A percentile compares a stretch with the other conserved stretches of the same genome.
Evolutionary conservation across 192 early-diverging fungal genomes (phyloP).

Genomic region (Backusella parvicylindrica): DNA sequence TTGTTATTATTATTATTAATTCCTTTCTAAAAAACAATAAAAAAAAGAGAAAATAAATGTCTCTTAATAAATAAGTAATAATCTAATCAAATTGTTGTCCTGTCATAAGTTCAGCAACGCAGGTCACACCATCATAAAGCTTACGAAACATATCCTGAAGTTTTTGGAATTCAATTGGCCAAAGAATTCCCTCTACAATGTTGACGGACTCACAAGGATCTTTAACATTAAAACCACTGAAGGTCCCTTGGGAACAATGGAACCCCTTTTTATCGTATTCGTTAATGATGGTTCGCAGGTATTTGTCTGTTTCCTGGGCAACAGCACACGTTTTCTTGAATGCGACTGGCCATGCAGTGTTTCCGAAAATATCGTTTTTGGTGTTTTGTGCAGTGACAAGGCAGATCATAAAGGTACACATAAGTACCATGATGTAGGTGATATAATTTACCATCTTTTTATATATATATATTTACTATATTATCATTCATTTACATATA

Average conservation of each 20-base stretch:
- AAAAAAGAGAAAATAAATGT: background rate
- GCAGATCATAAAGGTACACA: background rate
- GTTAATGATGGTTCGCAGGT: background rate
- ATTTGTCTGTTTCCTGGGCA: background rate
- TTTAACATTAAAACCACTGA: background rate
- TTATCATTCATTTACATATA: background rate
- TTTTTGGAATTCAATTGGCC: background rate
- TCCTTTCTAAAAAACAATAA: background rate
- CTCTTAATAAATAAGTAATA: background rate
- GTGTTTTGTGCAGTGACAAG: background rate
- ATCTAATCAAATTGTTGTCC: background rate
- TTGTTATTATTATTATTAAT: background rate
- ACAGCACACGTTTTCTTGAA: background rate
- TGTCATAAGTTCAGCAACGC: background rate
- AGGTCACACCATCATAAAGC: background rate
- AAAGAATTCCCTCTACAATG: background rate
- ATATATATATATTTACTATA: background rate
- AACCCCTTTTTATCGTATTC: background rate
- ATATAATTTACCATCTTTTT: background rate
- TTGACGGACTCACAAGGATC: background rate
- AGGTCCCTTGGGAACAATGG: background rate
- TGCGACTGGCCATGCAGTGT: background rate
- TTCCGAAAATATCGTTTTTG: background rate
- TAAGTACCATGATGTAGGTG: background rate
- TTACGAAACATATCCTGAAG: background rate